Conservation (phyloP, 2,329 filamentous ascomycete genomes). For the Alternaria tenuissima region DNA sequence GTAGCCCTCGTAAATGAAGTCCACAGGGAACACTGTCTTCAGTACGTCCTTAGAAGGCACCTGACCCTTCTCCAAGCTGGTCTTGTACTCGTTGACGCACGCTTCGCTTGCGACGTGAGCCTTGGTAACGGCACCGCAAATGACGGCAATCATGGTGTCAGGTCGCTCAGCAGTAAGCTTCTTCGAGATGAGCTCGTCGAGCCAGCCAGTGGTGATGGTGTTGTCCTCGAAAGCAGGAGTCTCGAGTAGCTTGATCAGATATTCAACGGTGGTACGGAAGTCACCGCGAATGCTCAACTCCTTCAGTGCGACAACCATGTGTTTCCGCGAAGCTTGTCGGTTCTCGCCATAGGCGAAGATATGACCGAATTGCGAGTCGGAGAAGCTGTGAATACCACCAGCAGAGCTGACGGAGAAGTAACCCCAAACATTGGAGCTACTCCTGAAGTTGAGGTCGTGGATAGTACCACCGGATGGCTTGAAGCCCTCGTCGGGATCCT, state of each 20-base stretch:
- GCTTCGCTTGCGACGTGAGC: slow-evolving; percentile 93
- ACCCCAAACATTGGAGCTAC: slow-evolving; percentile 99
- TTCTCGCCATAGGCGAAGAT: slow-evolving; percentile 99
- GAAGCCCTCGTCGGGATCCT: slow-evolving; percentile 98
- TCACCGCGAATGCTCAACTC: slow-evolving; percentile 99
- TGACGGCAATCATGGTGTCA: slow-evolving; percentile 90
- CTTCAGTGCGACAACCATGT: slow-evolving; percentile 99
- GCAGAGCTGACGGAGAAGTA: slow-evolving; percentile 99
- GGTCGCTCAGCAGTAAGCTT: slow-evolving; percentile 96
- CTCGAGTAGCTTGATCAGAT: slow-evolving; percentile 97
- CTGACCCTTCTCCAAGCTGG: slow-evolving; percentile 93
- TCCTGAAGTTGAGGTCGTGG: slow-evolving; percentile 98
- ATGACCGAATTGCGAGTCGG: slow-evolving; percentile 98
- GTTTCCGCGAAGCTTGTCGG: slow-evolving; percentile 92
- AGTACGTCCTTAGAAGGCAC: slow-evolving; percentile 95
- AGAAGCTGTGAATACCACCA: slow-evolving; percentile 98
- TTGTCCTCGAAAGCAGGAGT: slow-evolving; percentile 98
- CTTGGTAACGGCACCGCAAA: slow-evolving; percentile 94
- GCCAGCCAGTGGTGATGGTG: slow-evolving; percentile 98
- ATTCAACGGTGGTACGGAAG: slow-evolving; percentile 98
- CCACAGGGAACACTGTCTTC: slow-evolving; percentile 96
- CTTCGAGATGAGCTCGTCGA: slow-evolving; percentile 98
- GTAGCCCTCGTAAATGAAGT: slow-evolving; percentile 97
- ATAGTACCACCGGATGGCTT: slow-evolving; percentile 99
- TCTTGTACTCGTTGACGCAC: slow-evolving; percentile 85